Conservation (phyloP, 2,329 filamentous ascomycete species). For the Trichothecium roseum region DNA sequence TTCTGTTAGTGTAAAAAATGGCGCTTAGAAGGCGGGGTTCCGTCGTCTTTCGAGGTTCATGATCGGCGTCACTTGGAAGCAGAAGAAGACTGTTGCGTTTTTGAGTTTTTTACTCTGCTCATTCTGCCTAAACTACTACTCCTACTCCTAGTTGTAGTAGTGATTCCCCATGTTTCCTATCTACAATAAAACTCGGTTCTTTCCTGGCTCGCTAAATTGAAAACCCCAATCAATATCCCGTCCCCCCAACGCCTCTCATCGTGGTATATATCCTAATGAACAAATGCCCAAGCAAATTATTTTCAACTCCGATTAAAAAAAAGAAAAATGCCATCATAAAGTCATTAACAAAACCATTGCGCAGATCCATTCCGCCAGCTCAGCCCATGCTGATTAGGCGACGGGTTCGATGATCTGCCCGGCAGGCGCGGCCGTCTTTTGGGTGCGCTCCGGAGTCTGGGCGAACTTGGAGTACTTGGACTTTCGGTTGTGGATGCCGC, state of each 20-base stretch:
- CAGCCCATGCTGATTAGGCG: not conserved
- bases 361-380: not conserved
- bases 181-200: too few species aligned
- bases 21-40: too few species aligned
- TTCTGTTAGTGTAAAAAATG: too few species aligned
- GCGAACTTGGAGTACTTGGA: constrained; percentile 85
- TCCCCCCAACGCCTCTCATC: not conserved
- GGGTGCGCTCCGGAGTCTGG: constrained; percentile 60
- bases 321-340: not conserved
- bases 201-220: too few species aligned
- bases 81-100: too few species aligned
- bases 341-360: not conserved
- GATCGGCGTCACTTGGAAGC: too few species aligned
- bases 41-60: too few species aligned
- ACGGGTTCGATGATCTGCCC: constrained; percentile 12
- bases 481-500: constrained; percentile 96
- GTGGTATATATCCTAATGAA: not conserved
- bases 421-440: constrained; percentile 35
- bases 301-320: not conserved
- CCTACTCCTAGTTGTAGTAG: too few species aligned
- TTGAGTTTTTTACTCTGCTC: too few species aligned
- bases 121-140: too few species aligned
- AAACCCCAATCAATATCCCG: constrained; percentile 1
- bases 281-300: not conserved
- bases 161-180: too few species aligned